Base-by-base conservation (phyloP, 305 asterid species). In the Fraxinus sp. region DNA sequence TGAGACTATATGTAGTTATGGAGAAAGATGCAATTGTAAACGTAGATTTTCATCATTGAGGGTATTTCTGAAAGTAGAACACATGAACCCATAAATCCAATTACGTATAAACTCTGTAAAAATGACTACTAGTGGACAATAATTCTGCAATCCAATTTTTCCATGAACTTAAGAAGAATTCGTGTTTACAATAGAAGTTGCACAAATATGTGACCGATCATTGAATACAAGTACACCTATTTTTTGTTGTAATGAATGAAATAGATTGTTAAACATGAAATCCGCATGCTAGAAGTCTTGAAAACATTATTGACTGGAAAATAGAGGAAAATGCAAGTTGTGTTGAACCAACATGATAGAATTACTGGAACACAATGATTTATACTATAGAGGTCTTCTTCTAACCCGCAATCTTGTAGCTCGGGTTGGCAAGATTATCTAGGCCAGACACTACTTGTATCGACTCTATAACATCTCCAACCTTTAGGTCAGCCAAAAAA, bases 401-500 rank as follows among this genome's bases (percentile, higher is more conserved):
- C 33, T 95, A 95, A 78, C 93, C 94, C 75, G 98, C 98, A 86
- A 94, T 94, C 94, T 94, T 93, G 93, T 96, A 96, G 95, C 94
- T 96, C 6, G 99, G 99, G 80, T 96, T 94, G 55, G 79, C 98
- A 82, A 96, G 98, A 87, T 96, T 93, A 82, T 96, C 99, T 83
- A 94, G 78, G 74, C 99, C 99, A 28, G 97, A 89, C 10, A 94
- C 96, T 70, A 96, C 97, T 83, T 96, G 94, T 77, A 93, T 71
- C 0, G 98, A 94, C 89, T 96, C 98, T 77, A 96, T 92, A 74
- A 93, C 97, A 74, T 96, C 99, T 82, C 99, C 99, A 46, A 96
- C 99, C 90, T 96, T 96, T 4, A 96, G 87, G 77, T 96, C 99
- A 8, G 99, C 99, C 89, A 96, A 82, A 80, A 89, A 81, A 70